phyloP scores from a whole-genome alignment of 768 basidiomycete genomes.

The Auricularia heimuer region DNA sequence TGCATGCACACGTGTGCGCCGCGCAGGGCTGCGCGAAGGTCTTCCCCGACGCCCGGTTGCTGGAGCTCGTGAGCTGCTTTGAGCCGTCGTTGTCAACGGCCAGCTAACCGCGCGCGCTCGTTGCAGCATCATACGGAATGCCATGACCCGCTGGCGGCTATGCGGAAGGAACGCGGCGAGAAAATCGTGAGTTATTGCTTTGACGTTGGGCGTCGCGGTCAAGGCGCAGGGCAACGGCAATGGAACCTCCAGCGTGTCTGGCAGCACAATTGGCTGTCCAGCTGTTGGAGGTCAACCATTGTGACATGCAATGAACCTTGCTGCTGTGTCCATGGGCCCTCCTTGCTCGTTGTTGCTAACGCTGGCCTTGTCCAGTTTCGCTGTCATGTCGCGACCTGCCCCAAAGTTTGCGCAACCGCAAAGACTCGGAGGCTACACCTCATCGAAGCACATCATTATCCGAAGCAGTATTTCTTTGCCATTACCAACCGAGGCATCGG shows the following conservation, averaged over 20 bases:
- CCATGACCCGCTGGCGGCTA: constrained; percentile 75
- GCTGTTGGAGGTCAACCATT: not conserved
- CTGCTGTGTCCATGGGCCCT: not conserved
- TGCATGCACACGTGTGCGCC: constrained; percentile 78
- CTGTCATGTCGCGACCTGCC: constrained; percentile 56
- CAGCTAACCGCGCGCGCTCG: not conserved
- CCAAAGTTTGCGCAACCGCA: constrained; percentile 56
- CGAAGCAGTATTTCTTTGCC: constrained; percentile 84
- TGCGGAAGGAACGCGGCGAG: constrained; percentile 69
- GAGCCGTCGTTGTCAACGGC: not conserved
- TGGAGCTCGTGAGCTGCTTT: constrained; percentile 59
- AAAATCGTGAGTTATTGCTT: constrained; percentile 55
- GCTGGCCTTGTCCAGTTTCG: constrained; percentile 46
- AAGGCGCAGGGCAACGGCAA: not conserved
- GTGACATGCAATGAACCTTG: not conserved
- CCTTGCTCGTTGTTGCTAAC: not conserved
- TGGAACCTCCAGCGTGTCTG: not conserved
- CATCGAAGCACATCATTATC: constrained; percentile 71
- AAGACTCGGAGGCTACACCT: constrained; percentile 73
- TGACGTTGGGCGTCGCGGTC: not conserved
- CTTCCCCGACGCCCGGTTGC: constrained; percentile 71
- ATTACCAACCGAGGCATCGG: constrained; percentile 88
- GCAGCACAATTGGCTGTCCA: not conserved
- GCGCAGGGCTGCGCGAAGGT: constrained; percentile 60
- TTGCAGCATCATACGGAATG: constrained; percentile 73